Conservation (phyloP, 2,329 filamentous ascomycete species). For the Botrytis fragariae region DNA sequence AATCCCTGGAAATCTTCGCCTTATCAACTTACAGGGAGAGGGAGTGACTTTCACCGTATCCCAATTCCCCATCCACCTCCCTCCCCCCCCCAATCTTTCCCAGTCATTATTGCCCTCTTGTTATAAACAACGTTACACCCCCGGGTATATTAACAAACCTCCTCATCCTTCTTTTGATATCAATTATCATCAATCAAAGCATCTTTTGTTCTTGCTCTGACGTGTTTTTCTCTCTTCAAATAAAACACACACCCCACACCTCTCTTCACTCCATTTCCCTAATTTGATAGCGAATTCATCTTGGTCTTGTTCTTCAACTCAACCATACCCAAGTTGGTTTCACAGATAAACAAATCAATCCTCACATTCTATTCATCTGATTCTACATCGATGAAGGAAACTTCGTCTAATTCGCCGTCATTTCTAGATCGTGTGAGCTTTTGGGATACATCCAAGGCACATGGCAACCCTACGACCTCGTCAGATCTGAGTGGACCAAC, state of each 20-base stretch:
- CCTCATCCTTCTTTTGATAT: not conserved
- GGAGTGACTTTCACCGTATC: conserved; percentile 4
- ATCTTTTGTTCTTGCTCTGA: not conserved
- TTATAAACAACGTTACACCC: not conserved
- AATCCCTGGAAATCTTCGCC: not conserved
- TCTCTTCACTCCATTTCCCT: not conserved
- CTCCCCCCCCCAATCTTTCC: not conserved
- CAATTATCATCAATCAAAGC: not conserved
- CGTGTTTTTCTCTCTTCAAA: not conserved
- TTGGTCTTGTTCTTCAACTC: not conserved
- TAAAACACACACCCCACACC: not conserved
- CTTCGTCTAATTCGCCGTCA: conserved; percentile 49
- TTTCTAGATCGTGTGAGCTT: conserved; percentile 57
- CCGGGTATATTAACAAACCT: not conserved
- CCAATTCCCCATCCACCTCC: not conserved
- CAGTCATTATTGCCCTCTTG: not conserved
- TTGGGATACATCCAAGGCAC: conserved; percentile 53
- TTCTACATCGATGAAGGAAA: conserved; percentile 59
- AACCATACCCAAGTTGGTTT: not conserved
- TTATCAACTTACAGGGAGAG: not conserved
- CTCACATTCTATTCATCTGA: conserved; percentile 1
- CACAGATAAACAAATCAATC: not conserved
- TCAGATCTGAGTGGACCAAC: conserved; percentile 38
- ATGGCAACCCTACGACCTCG: conserved; percentile 48
- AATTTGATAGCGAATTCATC: not conserved